Evolutionary conservation across 2,329 filamentous ascomycete genomes (phyloP).

Genomic region (Plenodomus lindquistii): DNA sequence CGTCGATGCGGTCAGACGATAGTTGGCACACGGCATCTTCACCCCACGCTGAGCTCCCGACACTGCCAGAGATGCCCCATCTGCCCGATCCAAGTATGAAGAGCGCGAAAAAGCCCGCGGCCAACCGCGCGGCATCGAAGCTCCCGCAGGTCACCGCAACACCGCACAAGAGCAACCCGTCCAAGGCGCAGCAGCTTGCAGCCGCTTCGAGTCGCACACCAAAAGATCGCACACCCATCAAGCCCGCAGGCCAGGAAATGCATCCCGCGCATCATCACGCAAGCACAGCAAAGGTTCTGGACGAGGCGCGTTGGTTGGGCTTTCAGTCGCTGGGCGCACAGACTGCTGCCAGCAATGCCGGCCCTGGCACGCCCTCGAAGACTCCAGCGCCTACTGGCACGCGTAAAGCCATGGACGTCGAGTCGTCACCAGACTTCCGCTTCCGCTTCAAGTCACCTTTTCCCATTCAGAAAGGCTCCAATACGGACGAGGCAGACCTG

Average conservation of each 20-base stretch:
- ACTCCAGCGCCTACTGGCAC: conserved; percentile 32
- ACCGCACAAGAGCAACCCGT: conserved; percentile 53
- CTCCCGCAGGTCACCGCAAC: conserved; percentile 36
- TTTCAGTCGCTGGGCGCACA: conserved; percentile 70
- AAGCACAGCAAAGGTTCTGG: conserved; percentile 73
- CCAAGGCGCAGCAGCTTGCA: conserved; percentile 20
- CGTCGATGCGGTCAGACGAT: conserved; percentile 18
- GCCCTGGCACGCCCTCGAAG: conserved; percentile 69
- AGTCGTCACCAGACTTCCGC: conserved; percentile 65
- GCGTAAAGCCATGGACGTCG: conserved; percentile 11
- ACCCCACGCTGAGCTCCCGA: conserved; percentile 24
- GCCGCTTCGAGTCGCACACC: conserved; percentile 52
- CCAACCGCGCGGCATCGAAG: conserved; percentile 24
- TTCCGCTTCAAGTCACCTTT: conserved; percentile 65
- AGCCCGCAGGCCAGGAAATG: conserved; percentile 81
- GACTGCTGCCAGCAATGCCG: conserved; percentile 46
- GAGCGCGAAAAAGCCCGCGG: conserved; percentile 28
- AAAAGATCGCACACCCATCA: conserved; percentile 64
- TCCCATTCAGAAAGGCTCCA: conserved; percentile 65
- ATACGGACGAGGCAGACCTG: conserved; percentile 58
- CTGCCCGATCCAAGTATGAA: conserved; percentile 22
- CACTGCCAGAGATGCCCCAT: conserved; percentile 25
- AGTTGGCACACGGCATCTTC: conserved; percentile 37
- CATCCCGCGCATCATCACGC: conserved; percentile 82
- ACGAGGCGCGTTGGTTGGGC: conserved; percentile 79